Percentiles rank a stretch among this genome's conserved stretches.
These are phyloP conservation scores for Volvox africanus DNA, from an alignment of 139 green algal genomes.

Conservation along the genomic window DNA sequence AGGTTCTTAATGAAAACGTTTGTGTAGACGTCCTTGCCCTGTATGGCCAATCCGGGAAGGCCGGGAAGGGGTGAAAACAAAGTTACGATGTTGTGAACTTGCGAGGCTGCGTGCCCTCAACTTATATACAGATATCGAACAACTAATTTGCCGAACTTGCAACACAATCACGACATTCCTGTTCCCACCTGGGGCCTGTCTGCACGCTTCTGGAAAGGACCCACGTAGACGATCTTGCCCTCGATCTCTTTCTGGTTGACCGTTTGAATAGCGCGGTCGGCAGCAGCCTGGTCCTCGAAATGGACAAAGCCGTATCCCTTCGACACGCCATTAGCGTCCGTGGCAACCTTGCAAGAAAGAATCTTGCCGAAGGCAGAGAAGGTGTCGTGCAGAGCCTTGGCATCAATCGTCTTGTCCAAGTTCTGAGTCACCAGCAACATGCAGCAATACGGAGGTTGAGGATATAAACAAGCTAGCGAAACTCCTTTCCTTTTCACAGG, in stretches of 20 bases:
- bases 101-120: too few species aligned
- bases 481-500: too few species aligned
- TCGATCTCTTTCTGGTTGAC: slow-evolving; percentile 79
- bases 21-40: slow-evolving; percentile 75
- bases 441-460: too few species aligned
- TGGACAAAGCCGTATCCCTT: slow-evolving; percentile 97
- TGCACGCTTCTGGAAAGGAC: slow-evolving; percentile 84
- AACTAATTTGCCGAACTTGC: too few species aligned
- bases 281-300: slow-evolving; percentile 87
- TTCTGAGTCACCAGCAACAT: slow-evolving; percentile 67
- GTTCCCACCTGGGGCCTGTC: slow-evolving; percentile 67
- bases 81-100: not conserved
- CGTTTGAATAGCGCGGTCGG: slow-evolving; percentile 87
- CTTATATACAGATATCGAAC: too few species aligned
- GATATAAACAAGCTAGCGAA: too few species aligned
- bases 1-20: slow-evolving; percentile 98
- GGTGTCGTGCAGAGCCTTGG: slow-evolving; percentile 95
- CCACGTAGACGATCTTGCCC: slow-evolving; percentile 86
- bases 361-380: slow-evolving; percentile 94
- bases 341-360: slow-evolving; percentile 85
- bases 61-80: not conserved
- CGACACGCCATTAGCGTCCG: slow-evolving; percentile 71
- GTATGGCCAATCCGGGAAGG: not conserved
- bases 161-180: not conserved
- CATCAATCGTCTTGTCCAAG: slow-evolving; percentile 93